Evolutionary conservation across 73 alveolate genomes (phyloP).

Genomic region (Breviolum minutum): DNA sequence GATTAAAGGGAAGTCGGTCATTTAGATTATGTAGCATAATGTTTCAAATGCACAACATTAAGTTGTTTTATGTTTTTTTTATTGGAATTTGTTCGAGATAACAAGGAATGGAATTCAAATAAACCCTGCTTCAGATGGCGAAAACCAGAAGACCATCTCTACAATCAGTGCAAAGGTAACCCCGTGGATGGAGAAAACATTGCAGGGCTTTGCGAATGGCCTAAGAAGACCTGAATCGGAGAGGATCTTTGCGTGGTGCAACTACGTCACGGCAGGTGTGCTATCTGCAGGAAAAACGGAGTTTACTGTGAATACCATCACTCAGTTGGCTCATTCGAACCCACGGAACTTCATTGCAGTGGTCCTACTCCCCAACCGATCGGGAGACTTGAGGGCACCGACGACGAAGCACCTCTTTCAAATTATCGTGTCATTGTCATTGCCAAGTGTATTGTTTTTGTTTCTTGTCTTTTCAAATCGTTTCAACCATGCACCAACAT

Average conservation of each 20-base stretch:
- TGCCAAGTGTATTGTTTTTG: not conserved
- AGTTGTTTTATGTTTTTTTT: not conserved
- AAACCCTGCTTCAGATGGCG: conserved; percentile 23
- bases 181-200: conserved; percentile 15
- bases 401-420: not conserved
- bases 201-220: not conserved
- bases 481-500: too few species aligned
- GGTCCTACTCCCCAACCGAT: not conserved
- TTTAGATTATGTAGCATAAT: not conserved
- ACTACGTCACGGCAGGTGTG: conserved; percentile 24
- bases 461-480: not conserved
- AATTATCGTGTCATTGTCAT: not conserved
- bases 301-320: conserved; percentile 3
- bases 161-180: not conserved
- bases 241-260: not conserved
- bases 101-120: not conserved
- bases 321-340: not conserved
- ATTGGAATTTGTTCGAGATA: not conserved
- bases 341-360: not conserved
- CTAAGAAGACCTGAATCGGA: not conserved
- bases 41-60: not conserved
- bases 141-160: not conserved
- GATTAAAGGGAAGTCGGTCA: too few species aligned
- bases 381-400: conserved; percentile 10
- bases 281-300: not conserved